These are phyloP conservation scores for Oxyria digyna DNA, from an alignment of 148 eudicot genomes.

Conservation along the genomic window DNA sequence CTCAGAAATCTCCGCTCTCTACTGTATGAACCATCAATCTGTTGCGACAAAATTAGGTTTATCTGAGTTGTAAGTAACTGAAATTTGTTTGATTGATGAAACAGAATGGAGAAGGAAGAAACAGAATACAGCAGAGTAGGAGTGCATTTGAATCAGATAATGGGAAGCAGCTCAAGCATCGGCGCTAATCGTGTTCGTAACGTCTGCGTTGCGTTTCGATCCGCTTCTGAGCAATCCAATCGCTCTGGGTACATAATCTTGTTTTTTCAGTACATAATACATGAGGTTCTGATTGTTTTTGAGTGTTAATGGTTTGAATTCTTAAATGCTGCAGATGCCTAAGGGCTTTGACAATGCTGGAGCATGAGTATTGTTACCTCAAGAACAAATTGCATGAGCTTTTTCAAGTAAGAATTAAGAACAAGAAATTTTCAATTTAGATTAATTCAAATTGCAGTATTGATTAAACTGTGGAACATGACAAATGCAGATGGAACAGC, in stretches of 20 bases:
- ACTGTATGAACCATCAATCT: conserved; percentile 25
- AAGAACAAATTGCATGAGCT: conserved; percentile 88
- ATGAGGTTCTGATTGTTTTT: background rate
- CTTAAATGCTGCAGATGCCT: conserved; percentile 21
- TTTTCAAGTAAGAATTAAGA: conserved; percentile 52
- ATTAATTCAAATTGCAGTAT: background rate
- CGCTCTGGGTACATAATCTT: conserved; percentile 42
- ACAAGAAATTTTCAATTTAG: too few relatives aligned
- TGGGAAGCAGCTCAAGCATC: conserved; percentile 97
- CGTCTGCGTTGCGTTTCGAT: conserved; percentile 77
- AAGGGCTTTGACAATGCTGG: conserved; percentile 67
- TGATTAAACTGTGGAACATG: background rate
- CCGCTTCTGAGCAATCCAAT: conserved; percentile 73
- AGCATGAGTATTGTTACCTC: conserved; percentile 83
- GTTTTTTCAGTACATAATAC: background rate
- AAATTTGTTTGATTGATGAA: background rate
- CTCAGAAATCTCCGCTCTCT: conserved; percentile 47
- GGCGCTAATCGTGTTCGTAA: conserved; percentile 81
- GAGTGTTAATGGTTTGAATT: background rate
- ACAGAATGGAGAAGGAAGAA: conserved; percentile 57
- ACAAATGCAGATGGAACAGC: conserved; percentile 9
- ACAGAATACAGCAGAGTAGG: conserved; percentile 82
- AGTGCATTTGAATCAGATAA: conserved; percentile 73
- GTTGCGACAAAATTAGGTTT: background rate
- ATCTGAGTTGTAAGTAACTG: background rate